A percentile compares a stretch with the other conserved stretches of the same genome.
Evolutionary conservation across 805 yeast species (phyloP).

Genomic region (Torulaspora delbrueckii): DNA sequence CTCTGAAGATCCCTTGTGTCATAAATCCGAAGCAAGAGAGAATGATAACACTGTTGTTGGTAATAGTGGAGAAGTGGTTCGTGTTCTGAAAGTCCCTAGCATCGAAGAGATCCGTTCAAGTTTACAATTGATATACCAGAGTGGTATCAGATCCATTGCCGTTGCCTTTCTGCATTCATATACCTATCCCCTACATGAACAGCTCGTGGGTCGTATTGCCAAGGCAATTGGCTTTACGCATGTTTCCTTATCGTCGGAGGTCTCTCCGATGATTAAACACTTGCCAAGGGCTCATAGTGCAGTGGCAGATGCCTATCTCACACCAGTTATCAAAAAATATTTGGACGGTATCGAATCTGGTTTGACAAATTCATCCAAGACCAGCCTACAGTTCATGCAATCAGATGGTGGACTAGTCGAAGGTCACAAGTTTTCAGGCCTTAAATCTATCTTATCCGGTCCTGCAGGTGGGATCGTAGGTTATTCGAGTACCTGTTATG

Average conservation of each 20-base stretch:
- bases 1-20: constrained; percentile 59
- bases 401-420: constrained; percentile 94
- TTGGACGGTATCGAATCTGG: constrained; percentile 58
- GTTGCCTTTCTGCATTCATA: constrained; percentile 70
- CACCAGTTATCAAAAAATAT: constrained; percentile 71
- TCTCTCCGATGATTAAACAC: constrained; percentile 75
- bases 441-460: constrained; percentile 84
- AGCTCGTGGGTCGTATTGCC: constrained; percentile 55
- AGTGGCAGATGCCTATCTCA: constrained; percentile 75
- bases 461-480: constrained; percentile 99
- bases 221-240: constrained; percentile 59
- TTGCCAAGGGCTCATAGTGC: constrained; percentile 74
- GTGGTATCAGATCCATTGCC: constrained; percentile 66
- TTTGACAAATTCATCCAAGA: constrained; percentile 44
- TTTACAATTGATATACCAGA: constrained; percentile 43
- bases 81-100: constrained; percentile 52
- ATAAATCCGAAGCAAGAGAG: constrained; percentile 14
- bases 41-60: constrained; percentile 44
- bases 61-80: constrained; percentile 61
- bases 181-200: constrained; percentile 68
- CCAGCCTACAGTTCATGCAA: constrained; percentile 80
- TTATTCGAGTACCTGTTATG: constrained; percentile 74
- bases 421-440: constrained; percentile 77
- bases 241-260: constrained; percentile 60
- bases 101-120: constrained; percentile 38